phyloP scores from a whole-genome alignment of 1,139 yeast species.

The Scheffersomyces parashehatae region DNA sequence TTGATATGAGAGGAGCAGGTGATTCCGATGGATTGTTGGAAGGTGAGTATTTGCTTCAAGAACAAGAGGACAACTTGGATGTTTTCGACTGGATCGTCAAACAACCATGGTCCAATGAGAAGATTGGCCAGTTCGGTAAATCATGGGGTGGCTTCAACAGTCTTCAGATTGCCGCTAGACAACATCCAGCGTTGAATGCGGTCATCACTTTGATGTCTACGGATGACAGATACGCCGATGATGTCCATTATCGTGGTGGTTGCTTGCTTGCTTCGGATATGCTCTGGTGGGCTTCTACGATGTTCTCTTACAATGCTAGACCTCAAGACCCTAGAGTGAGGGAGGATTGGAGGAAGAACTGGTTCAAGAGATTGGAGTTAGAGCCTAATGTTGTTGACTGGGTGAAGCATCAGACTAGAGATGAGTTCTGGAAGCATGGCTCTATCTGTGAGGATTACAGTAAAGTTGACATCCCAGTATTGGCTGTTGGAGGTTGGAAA shows the following conservation, averaged over 20 bases:
- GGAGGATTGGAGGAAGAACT: constrained; percentile 35
- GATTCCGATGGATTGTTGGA: constrained; percentile 38
- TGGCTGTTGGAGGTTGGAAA: constrained; percentile 45
- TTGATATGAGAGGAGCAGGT: constrained; percentile 45
- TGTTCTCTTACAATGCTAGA: constrained; percentile 39
- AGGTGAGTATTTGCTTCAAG: constrained; percentile 40
- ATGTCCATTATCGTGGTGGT: constrained; percentile 46
- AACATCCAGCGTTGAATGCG: constrained; percentile 42
- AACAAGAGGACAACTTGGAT: constrained; percentile 41
- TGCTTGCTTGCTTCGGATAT: constrained; percentile 41
- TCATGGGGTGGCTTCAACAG: constrained; percentile 50
- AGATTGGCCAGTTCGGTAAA: constrained; percentile 45
- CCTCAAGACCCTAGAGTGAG: constrained; percentile 44
- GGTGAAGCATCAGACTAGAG: constrained; percentile 41
- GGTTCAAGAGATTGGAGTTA: constrained; percentile 32
- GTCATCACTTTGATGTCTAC: constrained; percentile 43
- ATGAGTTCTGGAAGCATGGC: constrained; percentile 44
- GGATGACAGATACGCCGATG: constrained; percentile 44
- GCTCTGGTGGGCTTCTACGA: constrained; percentile 49
- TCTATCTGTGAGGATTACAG: constrained; percentile 38
- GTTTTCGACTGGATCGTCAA: constrained; percentile 38
- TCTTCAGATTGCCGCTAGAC: constrained; percentile 42
- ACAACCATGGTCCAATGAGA: constrained; percentile 43
- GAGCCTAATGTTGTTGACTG: constrained; percentile 39
- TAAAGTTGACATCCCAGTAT: constrained; percentile 38